Conservation (phyloP, 768 basidiomycete species). For the Termitomyces sp. region DNA sequence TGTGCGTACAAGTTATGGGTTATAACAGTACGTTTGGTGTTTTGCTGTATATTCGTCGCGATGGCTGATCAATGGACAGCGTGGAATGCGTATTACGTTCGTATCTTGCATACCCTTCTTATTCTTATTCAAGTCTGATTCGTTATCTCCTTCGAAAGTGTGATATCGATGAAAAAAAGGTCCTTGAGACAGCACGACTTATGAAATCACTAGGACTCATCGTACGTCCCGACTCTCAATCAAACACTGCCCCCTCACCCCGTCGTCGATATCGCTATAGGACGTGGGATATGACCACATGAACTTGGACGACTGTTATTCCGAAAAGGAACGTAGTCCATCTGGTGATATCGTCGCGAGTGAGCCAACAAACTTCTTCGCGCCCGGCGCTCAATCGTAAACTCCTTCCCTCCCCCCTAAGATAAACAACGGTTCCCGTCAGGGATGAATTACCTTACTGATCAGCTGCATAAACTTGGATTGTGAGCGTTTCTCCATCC, state of each 20-base stretch:
- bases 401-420: no score
- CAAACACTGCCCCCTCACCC: no score
- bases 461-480: constrained; percentile 50
- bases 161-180: constrained; percentile 49
- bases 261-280: constrained; percentile 25
- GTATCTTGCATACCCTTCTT: constrained; percentile 5
- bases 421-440: constrained; percentile 39
- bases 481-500: constrained; percentile 30
- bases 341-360: constrained; percentile 50
- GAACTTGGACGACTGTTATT: constrained; percentile 65
- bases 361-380: constrained; percentile 16
- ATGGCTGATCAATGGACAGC: constrained; percentile 26
- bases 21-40: constrained; percentile 50
- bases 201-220: constrained; percentile 44
- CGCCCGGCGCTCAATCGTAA: no score
- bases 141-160: constrained; percentile 47
- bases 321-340: constrained; percentile 47
- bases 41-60: not conserved
- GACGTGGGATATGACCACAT: constrained; percentile 54
- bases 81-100: constrained; percentile 66
- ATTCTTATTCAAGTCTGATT: not conserved
- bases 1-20: constrained; percentile 41
- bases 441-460: constrained; percentile 52
- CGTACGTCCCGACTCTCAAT: constrained; percentile 21
- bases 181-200: constrained; percentile 43